Percentiles rank a stretch among this genome's conserved stretches.
These are phyloP conservation scores for Aspergillus sp. DNA, from an alignment of 2,329 filamentous ascomycete species.

Conservation along the genomic window DNA sequence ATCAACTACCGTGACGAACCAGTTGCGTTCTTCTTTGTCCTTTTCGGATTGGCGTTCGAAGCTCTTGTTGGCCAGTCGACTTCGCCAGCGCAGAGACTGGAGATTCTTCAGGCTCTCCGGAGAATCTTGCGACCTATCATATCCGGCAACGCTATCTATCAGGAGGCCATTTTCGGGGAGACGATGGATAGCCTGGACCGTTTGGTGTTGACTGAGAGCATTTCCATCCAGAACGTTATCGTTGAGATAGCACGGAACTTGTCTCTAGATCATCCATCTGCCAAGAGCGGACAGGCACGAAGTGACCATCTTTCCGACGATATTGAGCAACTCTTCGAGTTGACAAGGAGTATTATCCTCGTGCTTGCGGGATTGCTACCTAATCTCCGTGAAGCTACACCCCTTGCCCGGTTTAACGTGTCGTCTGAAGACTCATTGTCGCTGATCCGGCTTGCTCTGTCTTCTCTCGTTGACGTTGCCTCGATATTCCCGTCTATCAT, in stretches of 20 bases:
- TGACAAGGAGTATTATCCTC: constrained; percentile 91
- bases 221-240: constrained; percentile 84
- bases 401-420: constrained; percentile 64
- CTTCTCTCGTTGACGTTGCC: constrained; percentile 86
- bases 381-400: constrained; percentile 52
- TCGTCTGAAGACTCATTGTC: constrained; percentile 74
- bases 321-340: constrained; percentile 94
- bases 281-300: constrained; percentile 58
- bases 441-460: constrained; percentile 71
- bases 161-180: constrained; percentile 91
- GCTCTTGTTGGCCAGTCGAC: constrained; percentile 77
- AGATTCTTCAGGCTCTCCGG: constrained; percentile 83
- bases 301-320: constrained; percentile 86
- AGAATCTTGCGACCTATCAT: constrained; percentile 93
- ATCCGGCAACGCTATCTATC: constrained; percentile 92
- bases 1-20: constrained; percentile 99
- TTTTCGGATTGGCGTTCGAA: constrained; percentile 95
- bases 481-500: constrained; percentile 96
- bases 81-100: constrained; percentile 70
- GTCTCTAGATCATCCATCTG: constrained; percentile 85
- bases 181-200: constrained; percentile 94
- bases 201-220: constrained; percentile 80
- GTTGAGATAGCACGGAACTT: constrained; percentile 88
- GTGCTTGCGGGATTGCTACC: constrained; percentile 84
- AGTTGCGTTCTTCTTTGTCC: constrained; percentile 96